phyloP scores from a whole-genome alignment of 1,139 yeast genomes.

The Suhomyces taliae region DNA sequence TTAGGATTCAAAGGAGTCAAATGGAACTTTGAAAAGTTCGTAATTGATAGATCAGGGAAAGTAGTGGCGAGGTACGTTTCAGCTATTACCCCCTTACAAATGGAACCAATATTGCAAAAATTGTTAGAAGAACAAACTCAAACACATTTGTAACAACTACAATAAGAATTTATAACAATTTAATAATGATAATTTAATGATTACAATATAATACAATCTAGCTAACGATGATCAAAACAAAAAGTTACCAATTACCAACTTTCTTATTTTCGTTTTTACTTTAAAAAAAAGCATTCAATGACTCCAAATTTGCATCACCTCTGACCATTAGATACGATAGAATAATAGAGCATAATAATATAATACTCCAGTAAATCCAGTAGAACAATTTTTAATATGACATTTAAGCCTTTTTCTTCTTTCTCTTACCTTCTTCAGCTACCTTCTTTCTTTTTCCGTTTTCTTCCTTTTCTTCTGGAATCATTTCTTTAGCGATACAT shows the following conservation, averaged over 20 bases:
- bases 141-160: no score
- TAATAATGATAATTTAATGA: neutral
- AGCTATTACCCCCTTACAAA: slow-evolving; percentile 60
- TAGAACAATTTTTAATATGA: no score
- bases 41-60: slow-evolving; percentile 68
- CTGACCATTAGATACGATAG: neutral
- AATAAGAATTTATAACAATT: neutral
- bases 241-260: neutral
- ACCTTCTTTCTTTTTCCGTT: slow-evolving; percentile 19
- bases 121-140: slow-evolving; percentile 29
- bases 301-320: neutral
- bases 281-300: neutral
- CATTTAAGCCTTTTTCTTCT: slow-evolving; percentile 6
- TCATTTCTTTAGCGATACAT: slow-evolving; percentile 62
- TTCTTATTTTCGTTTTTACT: neutral
- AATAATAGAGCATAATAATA: neutral
- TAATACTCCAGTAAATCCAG: no score
- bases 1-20: slow-evolving; percentile 79
- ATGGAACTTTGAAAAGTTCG: slow-evolving; percentile 96
- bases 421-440: slow-evolving; percentile 8
- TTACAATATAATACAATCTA: neutral
- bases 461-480: slow-evolving; percentile 20
- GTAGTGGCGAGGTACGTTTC: slow-evolving; percentile 74
- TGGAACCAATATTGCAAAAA: slow-evolving; percentile 50
- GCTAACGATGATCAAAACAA: neutral